Evolutionary conservation across 108 stramenopile species (phyloP), one percentile per base, ranked within the genome.

Genomic region (Conticribra weissflogii): DNA sequence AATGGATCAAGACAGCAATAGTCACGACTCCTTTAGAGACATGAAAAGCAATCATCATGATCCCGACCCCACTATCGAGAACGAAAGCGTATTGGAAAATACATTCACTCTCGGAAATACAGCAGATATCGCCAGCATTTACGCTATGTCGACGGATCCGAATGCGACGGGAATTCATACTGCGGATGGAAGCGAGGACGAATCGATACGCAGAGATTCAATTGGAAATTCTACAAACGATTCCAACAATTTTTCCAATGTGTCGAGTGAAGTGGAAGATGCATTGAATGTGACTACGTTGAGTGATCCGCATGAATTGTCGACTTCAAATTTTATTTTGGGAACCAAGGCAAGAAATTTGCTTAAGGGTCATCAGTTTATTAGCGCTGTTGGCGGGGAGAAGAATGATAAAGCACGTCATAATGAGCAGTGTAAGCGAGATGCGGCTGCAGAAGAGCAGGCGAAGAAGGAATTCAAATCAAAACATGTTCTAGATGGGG

Each of bases 261-360:
- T 5, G 36, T 9, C 36, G 36, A 41, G 12, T n/a, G 36, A 41
- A 41, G 36, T 9, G 12, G 36, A 41, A 22, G 72, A 74, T 57
- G 54, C 29, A 2, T 23, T 74, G 32, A 71, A 76, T 33, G 17
- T 44, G 0, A 76, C 79, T 22, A 72, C 75, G 17, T 32, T 89
- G 61, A 90, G 89, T 50, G 92, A 93, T 54, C 90, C 92, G 16
- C 90, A 89, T 25, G 92, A 93, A 63, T 62, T 90, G 33, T 86
- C 85, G 7, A 88, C 92, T 18, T 81, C 78, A 8, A 93, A 86
- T 57, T 93, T 93, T 76, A 82, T 93, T 27, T 57, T 66, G 59
- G 64, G 61, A 22, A 46, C 49, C 15, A 79, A 79, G 46, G 41
- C 62, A 22, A 61, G 78, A 60, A 56, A 58, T 56, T 36, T 79